Evolutionary conservation across 2,329 filamentous ascomycete species (phyloP).

Genomic region (Trichocomaceae sp.): DNA sequence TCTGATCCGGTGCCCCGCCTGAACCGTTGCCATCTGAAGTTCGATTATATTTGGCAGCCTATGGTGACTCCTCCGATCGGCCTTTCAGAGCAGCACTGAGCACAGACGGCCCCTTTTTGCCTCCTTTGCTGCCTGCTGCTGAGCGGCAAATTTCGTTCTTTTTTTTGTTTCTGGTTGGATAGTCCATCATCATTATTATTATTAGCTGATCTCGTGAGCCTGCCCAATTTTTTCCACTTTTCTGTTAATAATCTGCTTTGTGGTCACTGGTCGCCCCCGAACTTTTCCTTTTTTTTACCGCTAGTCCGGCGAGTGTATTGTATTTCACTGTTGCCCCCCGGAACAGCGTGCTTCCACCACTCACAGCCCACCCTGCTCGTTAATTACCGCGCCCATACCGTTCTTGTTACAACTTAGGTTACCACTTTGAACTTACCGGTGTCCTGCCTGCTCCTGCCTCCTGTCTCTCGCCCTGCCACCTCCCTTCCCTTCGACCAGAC

Average conservation of each 20-base stretch:
- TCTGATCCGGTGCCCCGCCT: constrained; percentile 6
- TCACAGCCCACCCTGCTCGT: neutral
- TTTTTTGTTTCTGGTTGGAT: constrained; percentile 2
- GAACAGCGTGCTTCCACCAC: neutral
- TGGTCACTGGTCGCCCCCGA: too few species aligned
- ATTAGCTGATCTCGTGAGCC: constrained; percentile 8
- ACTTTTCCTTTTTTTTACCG: neutral
- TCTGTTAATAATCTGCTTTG: constrained; percentile 1
- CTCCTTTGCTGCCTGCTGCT: constrained; percentile 10
- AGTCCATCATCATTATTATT: neutral
- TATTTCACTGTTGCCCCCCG: neutral
- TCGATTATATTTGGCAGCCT: neutral
- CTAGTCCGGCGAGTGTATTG: constrained; percentile 5
- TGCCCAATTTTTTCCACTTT: neutral
- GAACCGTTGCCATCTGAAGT: neutral
- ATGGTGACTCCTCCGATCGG: neutral
- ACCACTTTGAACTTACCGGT: constrained; percentile 10
- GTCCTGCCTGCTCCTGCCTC: neutral
- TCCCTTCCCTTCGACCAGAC: constrained; percentile 5
- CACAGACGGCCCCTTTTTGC: neutral
- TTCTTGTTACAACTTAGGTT: neutral
- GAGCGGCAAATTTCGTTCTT: constrained; percentile 1
- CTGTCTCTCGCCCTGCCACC: constrained; percentile 11
- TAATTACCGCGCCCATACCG: neutral
- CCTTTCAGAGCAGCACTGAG: neutral